Base-by-base conservation (phyloP, 2,329 filamentous ascomycete genomes). In the Alternaria tenuissima region DNA sequence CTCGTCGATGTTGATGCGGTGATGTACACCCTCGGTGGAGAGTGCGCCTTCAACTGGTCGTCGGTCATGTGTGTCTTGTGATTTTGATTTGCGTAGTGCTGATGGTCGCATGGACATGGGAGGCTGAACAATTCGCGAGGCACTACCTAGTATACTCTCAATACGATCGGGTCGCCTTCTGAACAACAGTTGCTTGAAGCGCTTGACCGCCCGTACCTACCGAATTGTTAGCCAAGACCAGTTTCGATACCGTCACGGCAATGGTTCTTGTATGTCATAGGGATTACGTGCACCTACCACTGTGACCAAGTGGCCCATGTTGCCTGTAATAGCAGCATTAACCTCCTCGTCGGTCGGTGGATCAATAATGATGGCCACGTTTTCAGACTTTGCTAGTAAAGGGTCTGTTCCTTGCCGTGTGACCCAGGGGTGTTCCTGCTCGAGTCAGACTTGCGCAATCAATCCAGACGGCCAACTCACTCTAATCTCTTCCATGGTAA, bases 291-390 rank as follows among this genome's bases (percentile, higher is more conserved):
- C 39, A 76, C 79, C 61, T 84, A 93, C 91, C 66, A 98, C 92
- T 53, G 89, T 92, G 58, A 98, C 83, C 2, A 98, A 84, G 73
- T 95, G 90, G 60, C 89, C 89, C 86, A 98, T 93, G 73, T 93
- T 96, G 24, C 87, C 88, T 3, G 95, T 98, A 65, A 98, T 96
- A 14, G 95, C 95, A 65, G 91, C 88, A 70, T 93, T 93, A 73
- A 97, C 87, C 79, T 99, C 95, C 57, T 94, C 89, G 68, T 95
- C 91, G 58, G 94, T 98, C 1, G 94, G 94, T 5, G 89, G 87
- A 62, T 93, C 92, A 32, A 98, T 84, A 16, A 93, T 82, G 65
- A 93, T 86, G 11, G 90, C 87, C 43, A 92, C 96, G 69, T 99
- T 99, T 73, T 97, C 94, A 65, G 93, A 91, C 44, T 87, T 86